Base-by-base conservation (phyloP, 2,329 filamentous ascomycete genomes). In the Penicillium oxalicum region DNA sequence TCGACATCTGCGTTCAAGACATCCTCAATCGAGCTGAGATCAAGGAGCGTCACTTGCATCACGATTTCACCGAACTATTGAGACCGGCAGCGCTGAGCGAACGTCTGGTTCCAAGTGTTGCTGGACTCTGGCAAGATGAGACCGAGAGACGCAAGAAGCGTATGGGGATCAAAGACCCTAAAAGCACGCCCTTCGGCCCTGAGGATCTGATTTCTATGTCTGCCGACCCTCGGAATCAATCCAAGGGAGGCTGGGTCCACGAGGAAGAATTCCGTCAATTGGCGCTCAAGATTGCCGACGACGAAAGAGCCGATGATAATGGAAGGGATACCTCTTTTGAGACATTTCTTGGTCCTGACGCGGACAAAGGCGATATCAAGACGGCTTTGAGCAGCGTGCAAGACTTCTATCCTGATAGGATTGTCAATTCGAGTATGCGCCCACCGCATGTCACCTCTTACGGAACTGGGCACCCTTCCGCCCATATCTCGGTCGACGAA, bases 21-120 rank as follows among this genome's bases (percentile, higher is more conserved):
- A 96, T 98, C 13, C 60, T 87, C 25, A 98, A 98, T 60, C 79
- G 93, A 28, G 75, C 78, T 44, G 80, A 84, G n/a, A 77, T 97
- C 29, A 80, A 81, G 52, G 80, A 88, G 56, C 80, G 93, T n/a
- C 77, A 74, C 3, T 76, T 96, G 6, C 93, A 98, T 64, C 88
- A 96, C 62, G 83, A 91, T 61, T 95, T 98, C 58, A 73, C 84
- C 24, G 93, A 97, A 66, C 78, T 81, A 9, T 68, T 82, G 9
- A 74, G 78, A 33, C 83, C 87, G 3, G 67, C 85, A 18, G 74
- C 81, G 0, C 68, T 77, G 0, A 83, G 88, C 55, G 75, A 91
- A 62, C 95, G 94, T 62, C 77, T 95, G 9, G 91, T 98, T 4
- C 84, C 88, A 62, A 98, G 93, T 55, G 91, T 98, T 87, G 90